Percentiles rank a stretch among this genome's conserved stretches.
These are phyloP conservation scores for Rhododendron ferrugineum DNA, from an alignment of 148 eudicot genomes.

Conservation along the genomic window DNA sequence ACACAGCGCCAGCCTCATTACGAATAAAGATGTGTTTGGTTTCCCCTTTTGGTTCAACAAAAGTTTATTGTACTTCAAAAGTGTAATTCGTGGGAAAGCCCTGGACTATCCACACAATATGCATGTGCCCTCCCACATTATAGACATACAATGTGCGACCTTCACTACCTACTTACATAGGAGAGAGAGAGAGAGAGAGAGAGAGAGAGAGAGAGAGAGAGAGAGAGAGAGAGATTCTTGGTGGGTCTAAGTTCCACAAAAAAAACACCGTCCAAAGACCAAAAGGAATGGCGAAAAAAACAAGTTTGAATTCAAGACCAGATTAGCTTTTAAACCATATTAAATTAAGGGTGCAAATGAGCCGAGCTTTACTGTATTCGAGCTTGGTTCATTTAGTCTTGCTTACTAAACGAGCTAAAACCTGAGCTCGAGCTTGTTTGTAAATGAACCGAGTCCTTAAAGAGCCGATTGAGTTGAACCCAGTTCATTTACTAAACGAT, in stretches of 20 bases:
- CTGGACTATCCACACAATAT: background rate
- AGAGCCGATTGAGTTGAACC: background rate
- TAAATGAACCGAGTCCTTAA: background rate
- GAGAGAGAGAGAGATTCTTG: background rate
- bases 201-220: background rate
- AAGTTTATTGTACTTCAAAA: background rate
- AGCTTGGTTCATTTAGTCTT: too few relatives aligned
- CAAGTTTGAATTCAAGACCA: background rate
- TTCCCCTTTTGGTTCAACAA: conserved; percentile 4
- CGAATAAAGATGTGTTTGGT: conserved; percentile 1
- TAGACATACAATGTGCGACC: background rate
- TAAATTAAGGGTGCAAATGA: background rate
- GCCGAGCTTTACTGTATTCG: too few relatives aligned
- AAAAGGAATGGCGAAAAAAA: background rate
- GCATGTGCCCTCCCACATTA: background rate
- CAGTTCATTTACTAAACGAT: too few relatives aligned
- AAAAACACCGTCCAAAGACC: background rate
- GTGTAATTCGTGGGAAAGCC: background rate
- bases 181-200: background rate
- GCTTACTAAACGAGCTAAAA: too few relatives aligned
- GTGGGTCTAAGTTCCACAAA: background rate
- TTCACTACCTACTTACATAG: background rate
- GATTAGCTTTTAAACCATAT: background rate
- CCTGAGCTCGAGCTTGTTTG: too few relatives aligned
- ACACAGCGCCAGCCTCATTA: background rate